Conservation (phyloP, 2,329 filamentous ascomycete genomes). For the Beauveria caledonica region DNA sequence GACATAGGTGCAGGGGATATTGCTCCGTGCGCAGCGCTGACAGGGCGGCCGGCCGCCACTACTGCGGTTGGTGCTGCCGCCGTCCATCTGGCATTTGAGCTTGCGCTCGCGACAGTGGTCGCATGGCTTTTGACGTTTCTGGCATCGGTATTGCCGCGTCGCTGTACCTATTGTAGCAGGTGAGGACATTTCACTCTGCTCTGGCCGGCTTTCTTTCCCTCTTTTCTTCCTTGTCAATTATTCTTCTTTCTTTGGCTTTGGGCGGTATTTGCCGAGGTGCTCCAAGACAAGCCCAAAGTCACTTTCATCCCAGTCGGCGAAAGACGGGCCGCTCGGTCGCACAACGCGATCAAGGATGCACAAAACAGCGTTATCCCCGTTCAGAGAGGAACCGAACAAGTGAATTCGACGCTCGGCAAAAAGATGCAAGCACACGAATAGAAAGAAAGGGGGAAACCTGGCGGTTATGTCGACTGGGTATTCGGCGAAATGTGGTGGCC, state of each 20-base stretch:
- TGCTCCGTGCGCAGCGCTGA: conserved; percentile 7
- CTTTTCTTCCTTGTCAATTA: background rate
- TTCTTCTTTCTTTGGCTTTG: background rate
- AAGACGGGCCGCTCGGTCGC: background rate
- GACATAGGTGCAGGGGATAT: conserved; percentile 11
- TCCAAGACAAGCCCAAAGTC: background rate
- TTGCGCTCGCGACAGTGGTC: conserved; percentile 12
- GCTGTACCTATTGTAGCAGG: background rate
- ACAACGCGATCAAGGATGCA: background rate
- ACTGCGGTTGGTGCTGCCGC: background rate
- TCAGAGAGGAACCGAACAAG: background rate
- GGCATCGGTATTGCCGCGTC: conserved; percentile 13
- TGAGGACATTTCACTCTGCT: background rate
- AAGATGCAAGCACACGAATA: background rate
- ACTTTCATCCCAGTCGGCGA: background rate
- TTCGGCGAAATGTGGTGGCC: background rate
- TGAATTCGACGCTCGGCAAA: background rate
- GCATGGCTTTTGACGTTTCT: conserved; percentile 12
- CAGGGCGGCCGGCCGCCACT: background rate
- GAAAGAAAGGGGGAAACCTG: background rate
- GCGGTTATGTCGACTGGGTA: background rate
- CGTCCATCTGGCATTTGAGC: conserved; percentile 12
- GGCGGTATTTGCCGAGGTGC: background rate
- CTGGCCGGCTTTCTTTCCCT: background rate
- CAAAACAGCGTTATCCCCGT: background rate